phyloP scores from a whole-genome alignment of 2,329 filamentous ascomycete species.

The Aspergillus vadensis region DNA sequence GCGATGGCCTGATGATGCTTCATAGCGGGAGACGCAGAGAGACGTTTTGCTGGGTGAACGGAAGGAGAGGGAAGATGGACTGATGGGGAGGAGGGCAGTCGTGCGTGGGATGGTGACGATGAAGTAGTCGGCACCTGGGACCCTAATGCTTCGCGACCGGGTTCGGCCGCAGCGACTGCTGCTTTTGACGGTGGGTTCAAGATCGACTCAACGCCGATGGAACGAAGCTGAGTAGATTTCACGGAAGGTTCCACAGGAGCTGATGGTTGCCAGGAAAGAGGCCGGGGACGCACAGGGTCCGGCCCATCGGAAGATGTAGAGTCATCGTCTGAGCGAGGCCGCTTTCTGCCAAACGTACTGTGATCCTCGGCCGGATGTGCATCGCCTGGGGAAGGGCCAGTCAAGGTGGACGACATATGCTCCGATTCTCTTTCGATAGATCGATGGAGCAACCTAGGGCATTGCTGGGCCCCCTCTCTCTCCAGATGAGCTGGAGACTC shows the following conservation, averaged over 20 bases:
- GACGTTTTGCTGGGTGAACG: slow-evolving; percentile 27
- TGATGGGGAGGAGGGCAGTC: slow-evolving; percentile 33
- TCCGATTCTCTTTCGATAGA: slow-evolving; percentile 34
- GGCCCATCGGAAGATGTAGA: slow-evolving; percentile 22
- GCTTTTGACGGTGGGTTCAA: slow-evolving; percentile 40
- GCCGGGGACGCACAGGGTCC: slow-evolving; percentile 32
- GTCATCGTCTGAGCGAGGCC: slow-evolving; percentile 24
- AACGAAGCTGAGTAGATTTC: slow-evolving; percentile 33
- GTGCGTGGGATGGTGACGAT: slow-evolving; percentile 25
- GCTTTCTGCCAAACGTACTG: slow-evolving; percentile 26
- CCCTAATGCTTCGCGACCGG: slow-evolving; percentile 27
- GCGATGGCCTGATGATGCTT: slow-evolving; percentile 35
- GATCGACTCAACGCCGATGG: slow-evolving; percentile 46
- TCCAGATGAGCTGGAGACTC: slow-evolving; percentile 36
- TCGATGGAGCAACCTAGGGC: slow-evolving; percentile 33
- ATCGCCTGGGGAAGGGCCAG: slow-evolving; percentile 34
- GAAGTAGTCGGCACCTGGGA: slow-evolving; percentile 22
- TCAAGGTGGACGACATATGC: slow-evolving; percentile 43
- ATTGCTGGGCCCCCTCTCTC: slow-evolving; percentile 45
- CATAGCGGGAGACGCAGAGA: slow-evolving; percentile 36
- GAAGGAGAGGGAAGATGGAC: slow-evolving; percentile 27
- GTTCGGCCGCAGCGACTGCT: slow-evolving; percentile 19
- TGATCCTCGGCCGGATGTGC: slow-evolving; percentile 24
- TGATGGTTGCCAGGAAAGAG: slow-evolving; percentile 41
- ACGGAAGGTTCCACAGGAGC: slow-evolving; percentile 39